These are phyloP conservation scores for Zygoascus biomembranicola DNA, from an alignment of 805 yeast species.

Conservation along the genomic window DNA sequence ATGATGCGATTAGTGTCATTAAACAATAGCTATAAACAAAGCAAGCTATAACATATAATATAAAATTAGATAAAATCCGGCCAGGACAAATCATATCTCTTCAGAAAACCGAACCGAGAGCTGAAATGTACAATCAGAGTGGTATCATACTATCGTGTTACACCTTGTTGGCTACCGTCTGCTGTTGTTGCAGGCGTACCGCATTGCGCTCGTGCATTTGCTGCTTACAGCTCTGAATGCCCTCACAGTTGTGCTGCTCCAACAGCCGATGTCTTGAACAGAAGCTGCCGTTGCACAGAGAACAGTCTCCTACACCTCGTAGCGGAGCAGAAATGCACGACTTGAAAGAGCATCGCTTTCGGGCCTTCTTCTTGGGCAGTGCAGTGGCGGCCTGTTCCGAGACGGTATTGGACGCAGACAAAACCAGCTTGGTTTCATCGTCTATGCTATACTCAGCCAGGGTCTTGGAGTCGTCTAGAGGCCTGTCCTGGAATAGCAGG, in stretches of 20 bases:
- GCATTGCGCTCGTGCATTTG: constrained; percentile 80
- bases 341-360: constrained; percentile 43
- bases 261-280: constrained; percentile 81
- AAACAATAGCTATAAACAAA: no score
- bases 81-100: no score
- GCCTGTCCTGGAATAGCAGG: constrained; percentile 21
- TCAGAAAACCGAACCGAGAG: no score
- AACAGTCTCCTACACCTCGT: constrained; percentile 70
- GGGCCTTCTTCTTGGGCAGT: constrained; percentile 25
- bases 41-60: no score
- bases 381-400: constrained; percentile 18
- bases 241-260: constrained; percentile 77
- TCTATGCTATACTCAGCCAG: constrained; percentile 22
- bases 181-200: constrained; percentile 70
- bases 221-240: constrained; percentile 73
- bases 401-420: constrained; percentile 16
- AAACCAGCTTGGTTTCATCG: constrained; percentile 22
- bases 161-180: constrained; percentile 69
- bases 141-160: constrained; percentile 20
- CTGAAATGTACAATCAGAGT: background rate
- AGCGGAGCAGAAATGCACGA: constrained; percentile 58
- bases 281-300: constrained; percentile 73
- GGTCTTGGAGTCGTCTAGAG: constrained; percentile 26
- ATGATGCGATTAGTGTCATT: no score
- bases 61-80: no score